Evolutionary conservation across 805 yeast genomes (phyloP).

Genomic region (Citeromyces matritensis): DNA sequence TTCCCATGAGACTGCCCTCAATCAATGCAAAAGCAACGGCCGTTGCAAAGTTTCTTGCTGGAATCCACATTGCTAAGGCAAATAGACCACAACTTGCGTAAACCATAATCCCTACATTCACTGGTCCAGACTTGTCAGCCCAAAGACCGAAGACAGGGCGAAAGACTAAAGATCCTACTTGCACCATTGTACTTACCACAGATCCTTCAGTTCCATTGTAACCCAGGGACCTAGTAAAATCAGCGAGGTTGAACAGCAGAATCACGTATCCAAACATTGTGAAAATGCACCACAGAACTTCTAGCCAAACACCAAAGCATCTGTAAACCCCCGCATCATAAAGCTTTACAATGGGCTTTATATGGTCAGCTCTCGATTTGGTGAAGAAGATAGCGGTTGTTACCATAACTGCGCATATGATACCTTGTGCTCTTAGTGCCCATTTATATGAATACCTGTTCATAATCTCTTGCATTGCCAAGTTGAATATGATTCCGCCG

Average conservation of each 20-base stretch:
- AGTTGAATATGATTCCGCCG: constrained; percentile 35
- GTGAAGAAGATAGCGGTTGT: constrained; percentile 17
- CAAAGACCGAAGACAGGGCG: constrained; percentile 40
- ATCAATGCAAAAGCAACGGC: constrained; percentile 34
- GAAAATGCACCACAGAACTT: constrained; percentile 23
- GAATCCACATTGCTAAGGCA: constrained; percentile 38
- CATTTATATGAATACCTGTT: constrained; percentile 22
- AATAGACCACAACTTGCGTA: constrained; percentile 23
- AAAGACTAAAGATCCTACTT: constrained; percentile 38
- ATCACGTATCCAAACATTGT: constrained; percentile 49
- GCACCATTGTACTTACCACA: constrained; percentile 41
- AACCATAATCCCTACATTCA: constrained; percentile 24
- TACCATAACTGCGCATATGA: constrained; percentile 18
- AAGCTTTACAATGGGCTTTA: constrained; percentile 18
- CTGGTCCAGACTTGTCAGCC: constrained; percentile 35
- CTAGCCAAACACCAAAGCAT: constrained; percentile 25
- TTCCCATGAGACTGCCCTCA: constrained; percentile 45
- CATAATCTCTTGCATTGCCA: constrained; percentile 30
- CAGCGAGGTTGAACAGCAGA: constrained; percentile 41
- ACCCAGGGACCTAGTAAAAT: constrained; percentile 46
- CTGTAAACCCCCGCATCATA: constrained; percentile 25
- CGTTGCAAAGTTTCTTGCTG: constrained; percentile 41
- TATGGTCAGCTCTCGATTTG: constrained; percentile 19
- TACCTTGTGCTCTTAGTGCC: constrained; percentile 35
- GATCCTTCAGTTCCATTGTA: constrained; percentile 39